phyloP scores from a whole-genome alignment of 2,329 filamentous ascomycete species.

The Fusarium stilboides region DNA sequence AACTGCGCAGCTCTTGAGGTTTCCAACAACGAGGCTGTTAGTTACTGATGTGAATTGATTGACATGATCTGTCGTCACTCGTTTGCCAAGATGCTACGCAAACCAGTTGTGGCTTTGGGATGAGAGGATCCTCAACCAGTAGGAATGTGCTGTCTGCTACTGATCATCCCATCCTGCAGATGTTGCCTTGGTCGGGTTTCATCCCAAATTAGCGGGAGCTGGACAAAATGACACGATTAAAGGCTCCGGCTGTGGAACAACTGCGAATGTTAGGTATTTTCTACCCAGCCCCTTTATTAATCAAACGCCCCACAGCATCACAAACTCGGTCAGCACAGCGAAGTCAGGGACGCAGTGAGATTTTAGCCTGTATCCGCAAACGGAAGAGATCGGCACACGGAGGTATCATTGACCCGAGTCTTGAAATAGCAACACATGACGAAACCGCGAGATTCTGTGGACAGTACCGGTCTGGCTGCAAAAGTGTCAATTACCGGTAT shows the following conservation, averaged over 20 bases:
- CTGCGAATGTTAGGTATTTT: not conserved
- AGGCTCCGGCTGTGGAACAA: not conserved
- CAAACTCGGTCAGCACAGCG: not conserved
- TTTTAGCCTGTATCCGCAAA: not conserved
- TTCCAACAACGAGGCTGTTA: not conserved
- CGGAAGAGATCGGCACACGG: not conserved
- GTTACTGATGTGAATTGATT: not conserved
- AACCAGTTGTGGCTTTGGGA: not conserved
- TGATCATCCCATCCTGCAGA: not conserved
- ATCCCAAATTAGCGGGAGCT: not conserved
- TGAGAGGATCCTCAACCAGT: not conserved
- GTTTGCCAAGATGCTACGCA: not conserved
- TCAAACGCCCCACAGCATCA: constrained; percentile 7
- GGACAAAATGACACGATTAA: not conserved
- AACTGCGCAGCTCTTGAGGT: not conserved
- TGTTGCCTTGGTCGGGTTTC: not conserved
- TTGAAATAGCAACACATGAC: not conserved
- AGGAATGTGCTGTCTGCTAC: not conserved
- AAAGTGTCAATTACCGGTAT: too few species aligned
- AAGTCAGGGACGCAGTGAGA: constrained; percentile 4
- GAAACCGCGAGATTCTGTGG: not conserved
- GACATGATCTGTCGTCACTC: not conserved
- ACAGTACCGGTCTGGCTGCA: too few species aligned
- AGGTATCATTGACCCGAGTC: not conserved
- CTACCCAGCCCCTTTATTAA: not conserved